Evolutionary conservation across 257 asterid genomes (phyloP), one percentile per base, ranked within the genome.

Genomic region (Nicotiana knightiana): DNA sequence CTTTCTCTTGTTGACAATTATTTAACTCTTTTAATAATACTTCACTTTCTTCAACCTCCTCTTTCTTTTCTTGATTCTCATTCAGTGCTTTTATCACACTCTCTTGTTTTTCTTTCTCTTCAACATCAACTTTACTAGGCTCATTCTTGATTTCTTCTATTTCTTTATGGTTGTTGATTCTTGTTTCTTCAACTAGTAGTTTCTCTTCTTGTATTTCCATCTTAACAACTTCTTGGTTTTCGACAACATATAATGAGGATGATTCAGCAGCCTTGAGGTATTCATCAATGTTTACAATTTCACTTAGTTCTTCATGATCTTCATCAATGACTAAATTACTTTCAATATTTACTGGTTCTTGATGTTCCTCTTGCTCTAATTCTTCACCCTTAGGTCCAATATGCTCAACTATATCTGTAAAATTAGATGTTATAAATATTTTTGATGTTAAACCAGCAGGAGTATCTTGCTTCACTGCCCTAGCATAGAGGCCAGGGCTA

Each of bases 331-430:
- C 68, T 55, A 16, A 18, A 33, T 54, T 17, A 73, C 85, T 76
- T 46, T 82, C 88, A 33, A 3, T 32, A 32, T 64, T 68, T 2
- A n/a, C 76, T 58, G 81, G 62, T 67, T 87, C 88, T 68, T 85
- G 83, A 73, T 85, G 90, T 63, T 57, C 83, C 82, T 82, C 87
- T 24, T 85, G 16, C 9, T 82, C 89, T 10, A 62, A 86, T 51
- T 85, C 90, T 24, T 86, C 89, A 18, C 46, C 55, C 28, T 76
- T 81, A 24, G 77, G 85, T 48, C 79, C 79, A 35, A 81, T 77
- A 63, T 76, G 83, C 21, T 43, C 83, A 62, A 7, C 64, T 30
- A 28, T 32, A 57, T 80, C 53, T 33, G 67, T 82, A 51, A 67
- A 35, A 37, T 18, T 57, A 1, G 67, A 28, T 30, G 46, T 67